A percentile compares a stretch with the other conserved stretches of the same genome.
Conservation (phyloP, 768 basidiomycete species). For the Boletus rubroflammeus region DNA sequence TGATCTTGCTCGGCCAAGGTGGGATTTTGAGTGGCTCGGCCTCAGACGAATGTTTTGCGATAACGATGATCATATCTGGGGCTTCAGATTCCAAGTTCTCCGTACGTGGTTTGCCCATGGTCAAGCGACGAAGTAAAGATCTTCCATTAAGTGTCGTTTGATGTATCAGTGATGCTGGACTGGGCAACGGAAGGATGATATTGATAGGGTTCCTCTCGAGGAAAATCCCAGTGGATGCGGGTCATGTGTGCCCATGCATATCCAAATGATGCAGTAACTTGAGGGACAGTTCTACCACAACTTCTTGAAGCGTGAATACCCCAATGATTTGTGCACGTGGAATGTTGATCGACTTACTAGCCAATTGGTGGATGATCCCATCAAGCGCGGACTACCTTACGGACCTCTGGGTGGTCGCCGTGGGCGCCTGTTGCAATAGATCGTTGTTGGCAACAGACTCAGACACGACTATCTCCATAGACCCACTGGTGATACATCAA, state of each 20-base stretch:
- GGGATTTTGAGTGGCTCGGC: conserved; percentile 2
- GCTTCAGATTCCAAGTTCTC: not conserved
- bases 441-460: not conserved
- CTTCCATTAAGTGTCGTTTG: not conserved
- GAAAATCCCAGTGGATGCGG: not conserved
- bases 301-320: not conserved
- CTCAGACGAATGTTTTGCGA: not conserved
- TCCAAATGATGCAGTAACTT: not conserved
- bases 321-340: not conserved
- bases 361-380: not conserved
- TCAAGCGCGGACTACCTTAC: not conserved
- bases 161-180: conserved; percentile 4
- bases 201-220: not conserved
- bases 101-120: not conserved
- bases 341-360: not conserved
- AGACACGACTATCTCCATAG: not conserved
- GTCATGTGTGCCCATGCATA: too few species aligned
- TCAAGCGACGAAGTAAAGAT: not conserved
- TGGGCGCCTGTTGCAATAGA: not conserved
- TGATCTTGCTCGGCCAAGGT: conserved; percentile 2
- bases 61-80: conserved; percentile 1
- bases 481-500: not conserved
- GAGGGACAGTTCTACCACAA: not conserved
- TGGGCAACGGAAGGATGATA: not conserved
- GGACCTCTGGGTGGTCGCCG: not conserved